A percentile compares a stretch with the other conserved stretches of the same genome.
phyloP scores from a whole-genome alignment of 1,284 basidiomycete genomes.

The Ceratobasidium theobromae region DNA sequence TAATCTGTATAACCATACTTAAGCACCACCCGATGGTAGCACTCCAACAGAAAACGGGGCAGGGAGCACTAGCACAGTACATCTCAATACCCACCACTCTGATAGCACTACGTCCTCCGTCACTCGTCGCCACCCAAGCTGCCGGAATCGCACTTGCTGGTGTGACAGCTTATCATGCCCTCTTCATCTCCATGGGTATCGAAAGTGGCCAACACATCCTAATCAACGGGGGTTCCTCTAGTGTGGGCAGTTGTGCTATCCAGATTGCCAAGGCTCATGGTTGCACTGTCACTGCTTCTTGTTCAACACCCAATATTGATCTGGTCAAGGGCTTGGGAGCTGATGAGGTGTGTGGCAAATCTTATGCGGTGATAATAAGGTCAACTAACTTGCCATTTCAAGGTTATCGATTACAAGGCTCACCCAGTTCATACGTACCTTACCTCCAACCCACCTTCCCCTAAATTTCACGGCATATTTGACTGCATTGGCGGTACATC shows the following conservation, averaged over 20 bases:
- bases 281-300: constrained; percentile 56
- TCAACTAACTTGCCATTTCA: not conserved
- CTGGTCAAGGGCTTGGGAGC: constrained; percentile 50
- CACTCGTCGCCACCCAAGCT: constrained; percentile 55
- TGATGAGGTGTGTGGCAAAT: constrained; percentile 43
- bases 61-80: constrained; percentile 61
- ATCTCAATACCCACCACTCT: constrained; percentile 48
- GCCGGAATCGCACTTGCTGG: constrained; percentile 59
- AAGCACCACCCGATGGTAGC: constrained; percentile 23
- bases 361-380: not conserved
- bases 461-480: constrained; percentile 43
- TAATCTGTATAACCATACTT: not conserved
- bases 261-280: constrained; percentile 64
- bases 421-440: constrained; percentile 51
- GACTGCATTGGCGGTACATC: constrained; percentile 41
- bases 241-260: constrained; percentile 63
- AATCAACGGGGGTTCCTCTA: constrained; percentile 65
- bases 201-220: constrained; percentile 56
- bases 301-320: constrained; percentile 55
- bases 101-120: constrained; percentile 51
- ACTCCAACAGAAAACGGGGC: constrained; percentile 41
- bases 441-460: constrained; percentile 40
- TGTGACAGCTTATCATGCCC: constrained; percentile 57
- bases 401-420: constrained; percentile 62
- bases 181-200: constrained; percentile 49